These are phyloP conservation scores for Asterophora lycoperdoides DNA, from an alignment of 768 basidiomycete species.

Conservation along the genomic window DNA sequence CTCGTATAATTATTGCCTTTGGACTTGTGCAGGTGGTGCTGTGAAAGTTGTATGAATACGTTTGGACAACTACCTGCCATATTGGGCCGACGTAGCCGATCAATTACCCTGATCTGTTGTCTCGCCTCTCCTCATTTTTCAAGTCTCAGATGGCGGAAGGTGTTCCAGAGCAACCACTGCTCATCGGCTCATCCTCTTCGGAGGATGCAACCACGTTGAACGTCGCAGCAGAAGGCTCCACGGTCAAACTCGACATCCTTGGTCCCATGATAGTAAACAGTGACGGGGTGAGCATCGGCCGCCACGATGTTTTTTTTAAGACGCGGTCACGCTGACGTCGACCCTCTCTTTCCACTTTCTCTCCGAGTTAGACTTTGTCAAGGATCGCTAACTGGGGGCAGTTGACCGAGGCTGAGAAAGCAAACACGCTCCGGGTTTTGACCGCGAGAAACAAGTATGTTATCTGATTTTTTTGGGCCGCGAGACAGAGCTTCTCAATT, in stretches of 20 bases:
- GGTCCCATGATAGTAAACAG: conserved; percentile 68
- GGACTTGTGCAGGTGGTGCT: not conserved
- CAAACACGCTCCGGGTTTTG: conserved; percentile 52
- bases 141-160: conserved; percentile 5
- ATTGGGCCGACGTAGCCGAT: not conserved
- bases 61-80: too few relatives aligned
- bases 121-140: too few relatives aligned
- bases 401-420: conserved; percentile 53
- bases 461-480: too few relatives aligned
- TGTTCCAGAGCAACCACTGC: not conserved
- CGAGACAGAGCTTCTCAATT: not conserved
- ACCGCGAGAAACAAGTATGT: conserved; percentile 46
- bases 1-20: not conserved
- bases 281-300: conserved; percentile 47
- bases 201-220: conserved; percentile 8
- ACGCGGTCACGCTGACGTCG: not conserved
- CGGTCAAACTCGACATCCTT: conserved; percentile 51
- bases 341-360: not conserved
- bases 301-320: not conserved
- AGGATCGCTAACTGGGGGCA: conserved; percentile 62
- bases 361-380: conserved; percentile 48
- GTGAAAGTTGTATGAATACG: too few relatives aligned
- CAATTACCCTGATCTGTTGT: not conserved
- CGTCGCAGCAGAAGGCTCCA: conserved; percentile 16
- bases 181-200: not conserved